These are phyloP conservation scores for Haplosporangium sp. DNA, from an alignment of 371 early-diverging fungal genomes.

Conservation along the genomic window DNA sequence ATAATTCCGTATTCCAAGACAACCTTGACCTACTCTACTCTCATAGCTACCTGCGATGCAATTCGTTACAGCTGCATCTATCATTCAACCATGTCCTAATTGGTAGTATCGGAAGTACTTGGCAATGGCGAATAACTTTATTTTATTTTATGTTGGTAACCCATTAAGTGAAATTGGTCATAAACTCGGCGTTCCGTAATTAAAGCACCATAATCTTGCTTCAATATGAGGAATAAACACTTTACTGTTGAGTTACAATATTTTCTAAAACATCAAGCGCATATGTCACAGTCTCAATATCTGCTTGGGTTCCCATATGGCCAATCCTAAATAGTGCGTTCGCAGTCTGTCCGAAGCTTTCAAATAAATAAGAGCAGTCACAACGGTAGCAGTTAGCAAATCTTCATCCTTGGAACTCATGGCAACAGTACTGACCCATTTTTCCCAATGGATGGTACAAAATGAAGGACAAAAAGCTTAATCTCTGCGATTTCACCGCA, in stretches of 20 bases:
- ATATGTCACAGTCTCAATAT: slow-evolving; percentile 23
- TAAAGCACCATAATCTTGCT: no score
- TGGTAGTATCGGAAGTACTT: not conserved
- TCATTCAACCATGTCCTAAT: not conserved
- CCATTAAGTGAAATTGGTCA: not conserved
- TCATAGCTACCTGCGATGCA: not conserved
- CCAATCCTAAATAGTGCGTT: slow-evolving; percentile 50
- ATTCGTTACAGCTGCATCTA: not conserved
- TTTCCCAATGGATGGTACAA: no score
- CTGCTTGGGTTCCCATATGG: slow-evolving; percentile 52
- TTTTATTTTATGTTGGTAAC: not conserved
- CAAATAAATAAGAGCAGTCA: not conserved
- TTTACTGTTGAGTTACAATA: slow-evolving; percentile 11
- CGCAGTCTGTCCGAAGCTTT: slow-evolving; percentile 42
- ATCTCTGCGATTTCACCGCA: not conserved
- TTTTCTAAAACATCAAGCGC: slow-evolving; percentile 43
- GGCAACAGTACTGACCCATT: no score
- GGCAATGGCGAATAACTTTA: no score
- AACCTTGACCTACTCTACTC: not conserved
- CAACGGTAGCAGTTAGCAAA: not conserved
- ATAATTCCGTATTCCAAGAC: not conserved
- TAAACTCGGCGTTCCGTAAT: no score
- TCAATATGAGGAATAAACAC: not conserved
- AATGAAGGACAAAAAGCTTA: no score
- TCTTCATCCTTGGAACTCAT: not conserved